Base-by-base conservation (phyloP, 805 yeast species). In the Clavispora vitiphila region DNA sequence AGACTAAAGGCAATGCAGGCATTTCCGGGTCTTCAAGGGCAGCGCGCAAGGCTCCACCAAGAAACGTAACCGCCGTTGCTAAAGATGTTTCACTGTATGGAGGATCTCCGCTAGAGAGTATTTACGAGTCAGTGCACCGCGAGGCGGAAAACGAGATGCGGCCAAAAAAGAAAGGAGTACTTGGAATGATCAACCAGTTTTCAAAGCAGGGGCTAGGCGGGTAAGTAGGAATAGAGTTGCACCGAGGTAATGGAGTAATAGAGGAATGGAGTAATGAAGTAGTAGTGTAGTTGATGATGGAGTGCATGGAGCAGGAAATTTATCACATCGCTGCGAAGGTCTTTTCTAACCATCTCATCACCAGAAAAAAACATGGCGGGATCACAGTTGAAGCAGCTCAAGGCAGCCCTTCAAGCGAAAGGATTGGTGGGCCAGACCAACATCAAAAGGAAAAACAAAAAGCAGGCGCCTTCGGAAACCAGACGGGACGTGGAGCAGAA, bases 351-450 rank as follows among this genome's bases (percentile, higher is more conserved):
- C 37, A 23, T 14, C 42, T 18, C 34, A 20, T 26, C 27, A 14
- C 26, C 16, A 25, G 10, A 34, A 15, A 29, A 29, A 29, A 34
- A 1, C 12, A 84, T 84, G 93, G 91, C 84, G 27, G 95, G 95
- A 26, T 86, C 96, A 12, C 96, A 90, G 68, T 70, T 90, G 48
- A 89, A 88, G 60, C 80, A 78, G 68, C 74, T 89, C 41, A 88
- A 84, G 55, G 90, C 81, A 38, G 80, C 88, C 2, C 67, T 89
- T 42, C 83, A 83, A 57, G 76, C 80, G 39, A 80, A 83, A 40
- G 96, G 96, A 1, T 71, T 90, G 22, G 83, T 88, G n/a, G 96
- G 96, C 0, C 95, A 84, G 60, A 78, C 90, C 19, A 86, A 85
- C 51, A 65, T 71, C 38, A 82, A 78, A 60, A 75, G 74, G 54